Evolutionary conservation across 2,329 filamentous ascomycete species (phyloP), one percentile per base, ranked within the genome.

Genomic region (Fusarium secorum): DNA sequence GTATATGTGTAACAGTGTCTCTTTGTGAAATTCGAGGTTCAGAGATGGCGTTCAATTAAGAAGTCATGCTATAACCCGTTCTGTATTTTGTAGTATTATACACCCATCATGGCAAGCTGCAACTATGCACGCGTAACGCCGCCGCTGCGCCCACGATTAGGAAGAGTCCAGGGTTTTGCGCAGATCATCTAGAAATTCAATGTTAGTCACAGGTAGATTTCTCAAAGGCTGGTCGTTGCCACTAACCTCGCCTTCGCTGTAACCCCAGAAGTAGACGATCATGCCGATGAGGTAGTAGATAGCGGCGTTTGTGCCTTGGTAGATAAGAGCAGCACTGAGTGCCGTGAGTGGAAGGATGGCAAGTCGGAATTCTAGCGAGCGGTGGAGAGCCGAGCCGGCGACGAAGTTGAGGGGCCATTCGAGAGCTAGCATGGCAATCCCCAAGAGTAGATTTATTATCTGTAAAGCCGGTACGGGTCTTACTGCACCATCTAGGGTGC

Each of bases 181-280:
- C 90, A 92, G 60, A 93, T 88, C 62, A 91, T 87, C 90, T 92
- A 60, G 20, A 32, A 15, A 4, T 9, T n/a, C 2, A 62, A 46
- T 56, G 60, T 75, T 61, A 72, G 69, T 55, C 14, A 32, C 33
- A 11, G 13, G 7, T 17, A 5, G 57, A 17, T 10, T 18, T 20
- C 9, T n/a, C 13, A 11, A 11, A 9, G 8, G 20, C 6, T 28
- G 28, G 38, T 30, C 10, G 14, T 20, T 10, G 33, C 33, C 55
- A 53, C 91, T 79, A 82, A 97, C 95, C 91, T 99, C 96, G 82
- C 96, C 96, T 82, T 99, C 95, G 77, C 92, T 96, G 77, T 97
- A 98, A 3, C 93, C 96, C 95, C 95, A 98, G 77, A 98, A 97
- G 81, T 98, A 99, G 18, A 96, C 91, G 11, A 84, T 86, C 83